phyloP scores from a whole-genome alignment of 768 basidiomycete species.

The Trichaptum fuscoviolaceum region DNA sequence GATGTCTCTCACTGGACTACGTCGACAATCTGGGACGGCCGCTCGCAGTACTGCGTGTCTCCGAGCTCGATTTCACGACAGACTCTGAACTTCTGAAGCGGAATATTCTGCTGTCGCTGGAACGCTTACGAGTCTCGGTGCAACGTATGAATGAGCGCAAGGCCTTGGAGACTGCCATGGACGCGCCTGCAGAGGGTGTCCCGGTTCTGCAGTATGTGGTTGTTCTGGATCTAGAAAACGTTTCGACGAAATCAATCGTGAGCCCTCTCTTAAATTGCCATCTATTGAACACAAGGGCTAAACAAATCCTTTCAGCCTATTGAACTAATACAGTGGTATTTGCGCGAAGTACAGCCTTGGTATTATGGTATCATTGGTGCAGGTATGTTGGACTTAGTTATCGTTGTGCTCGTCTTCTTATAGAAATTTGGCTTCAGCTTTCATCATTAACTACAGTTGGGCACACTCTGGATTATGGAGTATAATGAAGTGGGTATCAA shows the following conservation, averaged over 20 bases:
- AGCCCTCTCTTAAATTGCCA: conserved; percentile 21
- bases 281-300: conserved; percentile 11
- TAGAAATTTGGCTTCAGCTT: conserved; percentile 34
- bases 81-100: conserved; percentile 34
- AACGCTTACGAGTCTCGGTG: conserved; percentile 54
- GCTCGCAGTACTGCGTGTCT: conserved; percentile 49
- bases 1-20: conserved; percentile 48
- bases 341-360: conserved; percentile 60
- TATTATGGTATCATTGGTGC: conserved; percentile 76
- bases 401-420: not conserved
- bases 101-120: conserved; percentile 44
- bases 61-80: conserved; percentile 30
- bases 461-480: conserved; percentile 64
- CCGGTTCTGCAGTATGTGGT: conserved; percentile 62
- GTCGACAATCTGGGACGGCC: conserved; percentile 64
- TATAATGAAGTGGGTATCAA: conserved; percentile 49
- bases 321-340: conserved; percentile 58
- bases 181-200: conserved; percentile 16
- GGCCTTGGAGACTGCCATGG: not conserved
- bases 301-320: conserved; percentile 37
- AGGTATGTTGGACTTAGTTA: conserved; percentile 34
- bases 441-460: conserved; percentile 74
- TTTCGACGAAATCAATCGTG: conserved; percentile 55
- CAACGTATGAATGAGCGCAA: conserved; percentile 37
- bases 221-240: conserved; percentile 55